Conservation (phyloP, 345 rosid genomes). For the Pelargonium nanum region DNA sequence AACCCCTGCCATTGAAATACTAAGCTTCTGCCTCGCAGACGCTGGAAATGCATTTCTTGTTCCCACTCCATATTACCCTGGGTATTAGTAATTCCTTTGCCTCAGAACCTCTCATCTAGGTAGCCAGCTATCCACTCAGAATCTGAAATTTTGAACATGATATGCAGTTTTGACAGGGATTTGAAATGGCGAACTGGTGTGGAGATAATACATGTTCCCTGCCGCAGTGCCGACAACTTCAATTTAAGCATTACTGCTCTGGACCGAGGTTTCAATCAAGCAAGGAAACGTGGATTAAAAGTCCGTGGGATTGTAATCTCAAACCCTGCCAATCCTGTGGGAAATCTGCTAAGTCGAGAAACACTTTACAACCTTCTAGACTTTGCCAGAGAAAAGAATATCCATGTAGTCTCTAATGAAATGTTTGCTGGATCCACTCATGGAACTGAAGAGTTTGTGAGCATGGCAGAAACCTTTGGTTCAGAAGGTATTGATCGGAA, state of each 20-base stretch:
- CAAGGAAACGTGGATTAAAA: constrained; percentile 77
- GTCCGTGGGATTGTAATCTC: constrained; percentile 71
- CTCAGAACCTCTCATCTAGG: neutral
- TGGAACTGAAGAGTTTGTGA: constrained; percentile 55
- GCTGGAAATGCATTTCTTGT: constrained; percentile 88
- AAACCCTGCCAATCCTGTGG: constrained; percentile 77
- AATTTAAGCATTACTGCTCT: constrained; percentile 53
- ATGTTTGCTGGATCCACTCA: constrained; percentile 52
- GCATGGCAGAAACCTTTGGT: constrained; percentile 62
- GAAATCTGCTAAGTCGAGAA: constrained; percentile 43
- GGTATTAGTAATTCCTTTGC: constrained; percentile 31
- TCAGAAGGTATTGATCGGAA: constrained; percentile 48
- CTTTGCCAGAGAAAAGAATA: constrained; percentile 83
- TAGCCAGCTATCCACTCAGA: neutral
- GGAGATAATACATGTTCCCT: constrained; percentile 78
- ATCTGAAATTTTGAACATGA: no score
- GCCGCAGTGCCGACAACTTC: constrained; percentile 76
- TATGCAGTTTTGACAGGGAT: constrained; percentile 67
- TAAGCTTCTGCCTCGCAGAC: constrained; percentile 86
- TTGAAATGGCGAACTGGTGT: constrained; percentile 86
- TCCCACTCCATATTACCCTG: constrained; percentile 72
- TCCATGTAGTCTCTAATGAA: constrained; percentile 72
- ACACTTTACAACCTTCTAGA: constrained; percentile 59
- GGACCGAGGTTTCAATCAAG: constrained; percentile 75
- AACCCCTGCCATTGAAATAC: constrained; percentile 65